phyloP scores from a whole-genome alignment of 441 rosid genomes.

The Breynia disticha region DNA sequence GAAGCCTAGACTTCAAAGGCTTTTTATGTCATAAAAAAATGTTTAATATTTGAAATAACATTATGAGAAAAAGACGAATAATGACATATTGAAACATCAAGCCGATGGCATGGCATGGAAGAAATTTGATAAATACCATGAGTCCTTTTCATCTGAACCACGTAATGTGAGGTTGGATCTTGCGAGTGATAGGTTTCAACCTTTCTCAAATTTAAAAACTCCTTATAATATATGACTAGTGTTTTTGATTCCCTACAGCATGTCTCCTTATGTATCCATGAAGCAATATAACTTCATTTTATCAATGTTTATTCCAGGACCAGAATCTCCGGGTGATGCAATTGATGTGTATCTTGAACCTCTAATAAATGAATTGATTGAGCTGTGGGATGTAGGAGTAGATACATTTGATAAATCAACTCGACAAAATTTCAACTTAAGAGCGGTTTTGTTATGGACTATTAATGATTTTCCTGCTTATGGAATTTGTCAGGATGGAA shows the following conservation, averaged over 20 bases:
- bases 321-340: neutral
- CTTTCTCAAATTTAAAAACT: neutral
- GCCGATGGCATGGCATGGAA: neutral
- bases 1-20: neutral
- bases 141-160: neutral
- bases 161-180: constrained; percentile 7
- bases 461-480: constrained; percentile 7
- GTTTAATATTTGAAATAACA: no score
- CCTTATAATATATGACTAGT: neutral
- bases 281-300: neutral
- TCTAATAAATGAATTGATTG: neutral
- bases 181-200: constrained; percentile 4
- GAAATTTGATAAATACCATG: neutral
- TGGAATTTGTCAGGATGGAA: neutral
- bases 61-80: neutral
- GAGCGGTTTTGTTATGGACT: neutral
- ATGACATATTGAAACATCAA: constrained; percentile 10
- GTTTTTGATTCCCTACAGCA: neutral
- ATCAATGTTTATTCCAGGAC: constrained; percentile 1
- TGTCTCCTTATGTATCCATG: neutral
- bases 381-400: neutral
- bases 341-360: constrained; percentile 6
- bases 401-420: neutral
- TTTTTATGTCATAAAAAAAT: neutral
- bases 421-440: neutral